Percentiles rank a stretch among this genome's conserved stretches.
Conservation (phyloP, 2,329 filamentous ascomycete genomes). For the Dactylellina drechsleri region DNA sequence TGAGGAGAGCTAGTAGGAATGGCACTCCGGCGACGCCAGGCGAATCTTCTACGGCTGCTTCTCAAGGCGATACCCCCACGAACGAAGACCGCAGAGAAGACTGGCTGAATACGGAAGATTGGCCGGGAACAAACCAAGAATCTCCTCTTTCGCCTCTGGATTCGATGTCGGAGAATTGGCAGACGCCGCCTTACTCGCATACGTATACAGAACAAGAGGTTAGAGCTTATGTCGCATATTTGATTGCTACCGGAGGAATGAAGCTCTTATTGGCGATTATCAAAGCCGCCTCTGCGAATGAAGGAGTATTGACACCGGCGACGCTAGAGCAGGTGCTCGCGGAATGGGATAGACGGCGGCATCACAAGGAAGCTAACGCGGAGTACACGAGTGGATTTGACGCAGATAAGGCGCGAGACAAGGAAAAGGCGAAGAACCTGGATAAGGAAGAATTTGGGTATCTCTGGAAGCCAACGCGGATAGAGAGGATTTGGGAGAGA, state of each 20-base stretch:
- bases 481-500: conserved; percentile 52
- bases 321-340: conserved; percentile 23
- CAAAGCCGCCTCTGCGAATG: conserved; percentile 16
- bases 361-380: conserved; percentile 16
- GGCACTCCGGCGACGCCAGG: conserved; percentile 34
- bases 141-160: neutral
- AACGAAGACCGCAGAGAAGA: conserved; percentile 29
- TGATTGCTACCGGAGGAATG: conserved; percentile 46
- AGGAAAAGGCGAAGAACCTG: conserved; percentile 26
- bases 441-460: conserved; percentile 39
- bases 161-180: conserved; percentile 42
- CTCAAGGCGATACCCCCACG: conserved; percentile 6
- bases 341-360: conserved; percentile 27
- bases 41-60: conserved; percentile 11
- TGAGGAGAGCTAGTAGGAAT: conserved; percentile 49
- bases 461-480: conserved; percentile 41
- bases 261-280: conserved; percentile 35
- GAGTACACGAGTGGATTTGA: conserved; percentile 46
- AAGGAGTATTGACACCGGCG: conserved; percentile 32
- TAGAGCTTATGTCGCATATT: conserved; percentile 44
- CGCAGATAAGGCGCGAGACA: conserved; percentile 39
- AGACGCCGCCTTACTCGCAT: conserved; percentile 43
- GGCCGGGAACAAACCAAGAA: conserved; percentile 33
- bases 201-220: conserved; percentile 52
- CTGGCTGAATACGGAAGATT: conserved; percentile 45